Percentiles rank a stretch among this genome's conserved stretches.
Evolutionary conservation across 2,329 filamentous ascomycete species (phyloP).

Genomic region (Beauveria caledonica): DNA sequence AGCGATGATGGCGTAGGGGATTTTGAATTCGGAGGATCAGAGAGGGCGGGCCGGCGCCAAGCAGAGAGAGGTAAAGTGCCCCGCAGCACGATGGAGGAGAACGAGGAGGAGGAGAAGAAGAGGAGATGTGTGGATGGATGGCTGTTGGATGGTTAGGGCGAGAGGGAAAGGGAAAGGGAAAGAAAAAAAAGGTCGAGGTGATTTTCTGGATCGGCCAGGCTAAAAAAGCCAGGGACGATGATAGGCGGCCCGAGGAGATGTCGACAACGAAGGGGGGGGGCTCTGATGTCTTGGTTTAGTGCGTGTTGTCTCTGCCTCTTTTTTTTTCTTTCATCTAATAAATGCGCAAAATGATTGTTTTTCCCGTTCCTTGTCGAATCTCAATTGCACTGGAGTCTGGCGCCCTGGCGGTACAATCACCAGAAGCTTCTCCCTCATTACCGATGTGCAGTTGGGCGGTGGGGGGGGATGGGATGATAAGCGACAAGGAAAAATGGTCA

Average conservation of each 20-base stretch:
- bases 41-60: slow-evolving; percentile 5
- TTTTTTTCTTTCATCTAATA: neutral
- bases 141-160: neutral
- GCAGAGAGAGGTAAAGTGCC: neutral
- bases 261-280: neutral
- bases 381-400: no score
- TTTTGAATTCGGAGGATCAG: slow-evolving; percentile 7
- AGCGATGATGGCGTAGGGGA: neutral
- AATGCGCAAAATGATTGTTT: neutral
- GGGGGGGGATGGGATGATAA: no score
- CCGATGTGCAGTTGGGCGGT: no score
- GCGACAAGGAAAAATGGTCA: no score
- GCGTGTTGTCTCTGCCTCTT: neutral
- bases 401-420: no score
- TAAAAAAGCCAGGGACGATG: neutral
- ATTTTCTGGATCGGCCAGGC: slow-evolving; percentile 1
- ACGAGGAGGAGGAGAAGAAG: neutral
- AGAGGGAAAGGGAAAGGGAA: neutral
- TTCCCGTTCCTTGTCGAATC: neutral
- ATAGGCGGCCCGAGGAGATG: neutral
- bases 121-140: neutral
- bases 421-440: no score
- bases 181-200: neutral
- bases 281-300: neutral
- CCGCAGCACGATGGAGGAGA: neutral